Evolutionary conservation across 805 yeast genomes (phyloP), one percentile per base, ranked within the genome.

Genomic region (Metschnikowia chrysomelidarum): DNA sequence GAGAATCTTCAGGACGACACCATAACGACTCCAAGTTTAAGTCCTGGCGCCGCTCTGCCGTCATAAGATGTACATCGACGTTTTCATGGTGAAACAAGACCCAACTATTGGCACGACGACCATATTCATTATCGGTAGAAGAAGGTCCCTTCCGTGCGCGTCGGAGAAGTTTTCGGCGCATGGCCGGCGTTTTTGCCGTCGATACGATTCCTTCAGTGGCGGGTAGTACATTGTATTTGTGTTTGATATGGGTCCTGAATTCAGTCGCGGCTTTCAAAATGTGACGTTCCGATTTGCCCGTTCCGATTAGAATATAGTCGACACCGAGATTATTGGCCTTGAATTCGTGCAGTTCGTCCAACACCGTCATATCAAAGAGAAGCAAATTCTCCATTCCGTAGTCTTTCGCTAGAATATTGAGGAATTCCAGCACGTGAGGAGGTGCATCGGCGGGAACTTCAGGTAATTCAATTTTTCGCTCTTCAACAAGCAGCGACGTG

Each of bases 201-300:
- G 82, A 81, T 2, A 79, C 67, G 35, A 83, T 62, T 0, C 97
- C 98, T 50, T 88, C 96, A 3, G 80, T 65, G 5, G 59, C 51
- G 0, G 93, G 82, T 1, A 71, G 44, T 3, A 40, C 38, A 16
- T 47, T 43, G 28, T 50, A 50, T 9, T 40, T 47, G 24, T 72
- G 73, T 53, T 89, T 89, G 26, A 87, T 53, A 53, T 67, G 68
- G 18, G 67, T 67, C 32, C 75, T 65, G 24, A 88, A 60, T 45
- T 78, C 80, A 11, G 63, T 62, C 2, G 84, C 76, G 2, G 94
- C 87, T 43, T 79, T 81, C 45, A 73, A 78, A 15, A 87, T 61
- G 60, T 89, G 98, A 43, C 75, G 80, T 24, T 78, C 75, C 19
- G 89, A 78, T 55, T 80, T 82, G 4, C 95, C 96, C 0, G 93